Base-by-base conservation (phyloP, 2,329 filamentous ascomycete species). In the Cladorrhinum sp. region DNA sequence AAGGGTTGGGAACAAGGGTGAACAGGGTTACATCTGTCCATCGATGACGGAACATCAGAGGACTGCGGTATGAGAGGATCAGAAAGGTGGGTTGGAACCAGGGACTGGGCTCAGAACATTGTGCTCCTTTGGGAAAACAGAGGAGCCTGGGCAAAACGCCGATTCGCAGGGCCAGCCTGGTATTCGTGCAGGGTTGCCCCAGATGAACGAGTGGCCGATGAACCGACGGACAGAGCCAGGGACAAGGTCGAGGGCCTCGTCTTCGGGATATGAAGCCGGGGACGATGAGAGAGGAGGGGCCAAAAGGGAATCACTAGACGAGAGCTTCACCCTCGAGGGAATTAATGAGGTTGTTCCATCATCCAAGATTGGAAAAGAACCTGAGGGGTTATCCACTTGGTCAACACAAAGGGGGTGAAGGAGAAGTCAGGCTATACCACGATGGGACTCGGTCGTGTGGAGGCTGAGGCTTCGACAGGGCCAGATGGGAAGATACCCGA, bases 1-100 rank as follows among this genome's bases (percentile, higher is more conserved):
- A 73, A 73, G 74, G 49, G 74, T 74, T 75, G 60, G 42, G 42
- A 46, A 58, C 62, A 62, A 61, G 63, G 55, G 62, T 62, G 58
- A 62, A 64, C 68, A 73, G 71, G 73, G 74, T 75, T 74, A 73
- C 73, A 77, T 76, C 73, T 75, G 72, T 64, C 73, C 71, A 73
- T 73, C 71, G 71, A 75, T 74, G 74, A 76, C 74, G 75, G 76
- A 73, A 69, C 30, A 61, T 57, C 53, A 60, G 70, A 70, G 71
- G 70, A 66, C 8, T 46, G 33, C 30, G 30, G 53, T 55, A 42
- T 68, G 67, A 64, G 68, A 68, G 69, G 42, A 60, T 56, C 20
- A 70, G 60, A 65, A 62, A 39, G 53, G 53, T 60, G 60, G 60
- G 52, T 48, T 46, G 60, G 16, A 60, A 62, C 62, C 60, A 64